phyloP scores from a whole-genome alignment of 225 moss, liverwort and hornwort species.

The Anthoceros angustus region DNA sequence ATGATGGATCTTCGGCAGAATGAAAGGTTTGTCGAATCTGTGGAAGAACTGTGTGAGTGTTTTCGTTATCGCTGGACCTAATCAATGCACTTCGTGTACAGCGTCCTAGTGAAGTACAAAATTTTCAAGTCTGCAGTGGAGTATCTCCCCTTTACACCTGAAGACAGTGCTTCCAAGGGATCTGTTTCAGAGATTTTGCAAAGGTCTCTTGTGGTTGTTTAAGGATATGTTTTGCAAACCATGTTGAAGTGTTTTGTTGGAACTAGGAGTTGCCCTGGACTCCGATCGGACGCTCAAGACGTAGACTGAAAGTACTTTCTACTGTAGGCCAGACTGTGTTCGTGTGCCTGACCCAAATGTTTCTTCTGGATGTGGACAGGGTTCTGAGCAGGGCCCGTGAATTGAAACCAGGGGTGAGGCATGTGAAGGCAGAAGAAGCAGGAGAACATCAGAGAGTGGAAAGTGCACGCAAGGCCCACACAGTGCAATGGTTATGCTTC shows the following conservation, averaged over 20 bases:
- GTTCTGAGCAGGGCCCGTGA: constrained; percentile 71
- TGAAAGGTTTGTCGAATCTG: constrained; percentile 29
- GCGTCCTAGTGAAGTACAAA: constrained; percentile 61
- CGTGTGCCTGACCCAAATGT: neutral
- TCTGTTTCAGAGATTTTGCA: constrained; percentile 71
- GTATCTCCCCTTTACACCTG: constrained; percentile 63
- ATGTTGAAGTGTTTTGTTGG: too few relatives aligned
- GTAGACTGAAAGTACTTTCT: too few relatives aligned
- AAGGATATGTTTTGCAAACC: neutral
- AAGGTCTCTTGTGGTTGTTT: constrained; percentile 26
- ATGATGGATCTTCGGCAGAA: constrained; percentile 99
- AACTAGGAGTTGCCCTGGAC: too few relatives aligned
- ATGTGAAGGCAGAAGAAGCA: constrained; percentile 54
- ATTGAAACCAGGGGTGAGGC: constrained; percentile 50
- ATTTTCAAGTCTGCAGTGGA: constrained; percentile 80
- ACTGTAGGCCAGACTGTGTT: too few relatives aligned
- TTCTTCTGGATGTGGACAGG: constrained; percentile 18
- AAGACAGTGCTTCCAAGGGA: constrained; percentile 39
- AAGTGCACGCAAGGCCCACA: constrained; percentile 64
- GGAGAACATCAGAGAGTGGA: constrained; percentile 47
- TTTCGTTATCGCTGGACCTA: neutral
- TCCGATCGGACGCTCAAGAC: too few relatives aligned
- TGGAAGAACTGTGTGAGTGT: neutral
- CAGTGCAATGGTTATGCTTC: constrained; percentile 94
- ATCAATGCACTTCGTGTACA: constrained; percentile 5